Evolutionary conservation across 208 protist genomes (phyloP).

Genomic region (Trypanosoma vivax): DNA sequence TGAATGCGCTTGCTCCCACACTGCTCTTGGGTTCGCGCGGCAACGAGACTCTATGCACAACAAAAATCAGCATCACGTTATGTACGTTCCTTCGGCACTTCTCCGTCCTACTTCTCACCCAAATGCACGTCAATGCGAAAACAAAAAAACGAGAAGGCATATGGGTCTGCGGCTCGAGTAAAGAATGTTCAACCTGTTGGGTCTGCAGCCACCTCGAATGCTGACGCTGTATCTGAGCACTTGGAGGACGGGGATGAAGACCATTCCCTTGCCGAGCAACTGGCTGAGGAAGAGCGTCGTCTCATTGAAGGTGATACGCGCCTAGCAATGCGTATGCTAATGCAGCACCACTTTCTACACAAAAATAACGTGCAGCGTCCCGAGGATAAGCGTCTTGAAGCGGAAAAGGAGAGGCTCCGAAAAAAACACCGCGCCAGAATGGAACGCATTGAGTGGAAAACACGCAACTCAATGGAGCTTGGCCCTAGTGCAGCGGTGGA

Average conservation of each 20-base stretch:
- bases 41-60: too few relatives aligned
- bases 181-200: too few relatives aligned
- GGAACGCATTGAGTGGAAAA: constrained; percentile 54
- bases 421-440: constrained; percentile 34
- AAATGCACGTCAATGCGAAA: too few relatives aligned
- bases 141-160: too few relatives aligned
- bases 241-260: background rate
- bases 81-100: too few relatives aligned
- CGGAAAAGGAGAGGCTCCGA: constrained; percentile 23
- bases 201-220: too few relatives aligned
- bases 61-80: too few relatives aligned
- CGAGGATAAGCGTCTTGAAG: constrained; percentile 27
- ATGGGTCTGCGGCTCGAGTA: too few relatives aligned
- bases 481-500: constrained; percentile 45
- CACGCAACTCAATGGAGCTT: constrained; percentile 49
- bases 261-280: background rate
- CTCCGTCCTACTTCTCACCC: too few relatives aligned
- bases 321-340: constrained; percentile 69
- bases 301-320: constrained; percentile 62
- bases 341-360: constrained; percentile 47
- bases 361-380: constrained; percentile 19
- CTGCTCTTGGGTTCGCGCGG: too few relatives aligned
- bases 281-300: constrained; percentile 25
- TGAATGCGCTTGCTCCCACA: too few relatives aligned
- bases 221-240: too few relatives aligned